These are phyloP conservation scores for Clavispora fructus DNA, from an alignment of 805 yeast genomes.

Conservation along the genomic window DNA sequence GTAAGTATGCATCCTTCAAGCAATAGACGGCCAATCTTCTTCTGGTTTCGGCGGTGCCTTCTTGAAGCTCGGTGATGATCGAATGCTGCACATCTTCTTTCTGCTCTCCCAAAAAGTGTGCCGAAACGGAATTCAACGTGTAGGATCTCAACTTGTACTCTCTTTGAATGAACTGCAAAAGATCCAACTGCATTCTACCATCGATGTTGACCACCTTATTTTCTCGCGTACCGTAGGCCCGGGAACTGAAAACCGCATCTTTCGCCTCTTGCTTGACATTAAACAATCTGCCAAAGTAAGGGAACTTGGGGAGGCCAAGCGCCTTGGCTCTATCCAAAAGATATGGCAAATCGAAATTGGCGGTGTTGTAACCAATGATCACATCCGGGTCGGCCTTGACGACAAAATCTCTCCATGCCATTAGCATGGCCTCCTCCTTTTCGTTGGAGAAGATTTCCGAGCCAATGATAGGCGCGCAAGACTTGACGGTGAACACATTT, in stretches of 20 bases:
- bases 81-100: constrained; percentile 98
- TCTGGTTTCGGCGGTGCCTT: constrained; percentile 88
- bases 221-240: constrained; percentile 95
- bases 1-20: constrained; percentile 91
- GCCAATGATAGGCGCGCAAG: constrained; percentile 92
- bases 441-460: constrained; percentile 76
- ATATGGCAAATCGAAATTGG: constrained; percentile 94
- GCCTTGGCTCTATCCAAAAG: constrained; percentile 81
- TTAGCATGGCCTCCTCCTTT: constrained; percentile 76
- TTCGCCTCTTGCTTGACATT: constrained; percentile 69
- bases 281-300: constrained; percentile 77
- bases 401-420: constrained; percentile 82
- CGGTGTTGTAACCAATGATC: constrained; percentile 90
- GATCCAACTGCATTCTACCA: constrained; percentile 92
- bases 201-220: constrained; percentile 88
- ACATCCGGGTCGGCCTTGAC: constrained; percentile 89
- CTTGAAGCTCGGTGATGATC: constrained; percentile 89
- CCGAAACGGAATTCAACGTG: constrained; percentile 91
- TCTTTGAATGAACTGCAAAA: constrained; percentile 87
- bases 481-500: constrained; percentile 87
- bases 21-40: constrained; percentile 95
- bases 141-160: constrained; percentile 93
- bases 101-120: constrained; percentile 89
- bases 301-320: constrained; percentile 60
- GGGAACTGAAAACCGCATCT: constrained; percentile 82